Evolutionary conservation across 306 rosid genomes (phyloP).

Genomic region (Canavalia ensiformis): DNA sequence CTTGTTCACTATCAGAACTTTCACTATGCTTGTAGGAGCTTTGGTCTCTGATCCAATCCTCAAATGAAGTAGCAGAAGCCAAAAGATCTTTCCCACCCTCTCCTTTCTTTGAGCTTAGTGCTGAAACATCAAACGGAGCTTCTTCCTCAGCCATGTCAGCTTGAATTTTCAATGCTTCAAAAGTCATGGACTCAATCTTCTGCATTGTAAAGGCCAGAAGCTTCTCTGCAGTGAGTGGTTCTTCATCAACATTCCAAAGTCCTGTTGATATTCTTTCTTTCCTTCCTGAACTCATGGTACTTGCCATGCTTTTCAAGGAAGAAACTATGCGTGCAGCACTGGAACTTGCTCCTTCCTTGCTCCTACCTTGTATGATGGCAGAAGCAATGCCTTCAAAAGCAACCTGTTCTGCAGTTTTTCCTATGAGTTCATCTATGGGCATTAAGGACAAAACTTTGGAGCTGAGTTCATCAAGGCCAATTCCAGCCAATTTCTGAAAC

Average conservation of each 20-base stretch:
- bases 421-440: slow-evolving; percentile 84
- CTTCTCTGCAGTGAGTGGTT: slow-evolving; percentile 66
- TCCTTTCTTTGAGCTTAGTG: slow-evolving; percentile 56
- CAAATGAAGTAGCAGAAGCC: slow-evolving; percentile 68
- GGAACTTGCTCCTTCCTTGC: slow-evolving; percentile 91
- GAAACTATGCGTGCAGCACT: slow-evolving; percentile 84
- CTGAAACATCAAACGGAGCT: slow-evolving; percentile 88
- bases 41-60: slow-evolving; percentile 72
- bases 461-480: slow-evolving; percentile 75
- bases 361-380: slow-evolving; percentile 88
- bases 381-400: slow-evolving; percentile 98
- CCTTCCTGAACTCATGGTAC: slow-evolving; percentile 73
- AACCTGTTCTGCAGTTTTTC: slow-evolving; percentile 93
- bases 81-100: slow-evolving; percentile 57
- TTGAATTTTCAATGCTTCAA: slow-evolving; percentile 85
- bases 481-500: slow-evolving; percentile 76
- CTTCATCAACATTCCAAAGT: slow-evolving; percentile 82
- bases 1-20: slow-evolving; percentile 42
- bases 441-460: slow-evolving; percentile 64
- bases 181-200: slow-evolving; percentile 78
- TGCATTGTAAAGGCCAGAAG: slow-evolving; percentile 78
- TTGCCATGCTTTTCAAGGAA: slow-evolving; percentile 70
- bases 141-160: slow-evolving; percentile 89
- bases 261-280: slow-evolving; percentile 82
- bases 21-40: slow-evolving; percentile 36